Evolutionary conservation across 768 basidiomycete genomes (phyloP).

Genomic region (Tephrocybe rancida): DNA sequence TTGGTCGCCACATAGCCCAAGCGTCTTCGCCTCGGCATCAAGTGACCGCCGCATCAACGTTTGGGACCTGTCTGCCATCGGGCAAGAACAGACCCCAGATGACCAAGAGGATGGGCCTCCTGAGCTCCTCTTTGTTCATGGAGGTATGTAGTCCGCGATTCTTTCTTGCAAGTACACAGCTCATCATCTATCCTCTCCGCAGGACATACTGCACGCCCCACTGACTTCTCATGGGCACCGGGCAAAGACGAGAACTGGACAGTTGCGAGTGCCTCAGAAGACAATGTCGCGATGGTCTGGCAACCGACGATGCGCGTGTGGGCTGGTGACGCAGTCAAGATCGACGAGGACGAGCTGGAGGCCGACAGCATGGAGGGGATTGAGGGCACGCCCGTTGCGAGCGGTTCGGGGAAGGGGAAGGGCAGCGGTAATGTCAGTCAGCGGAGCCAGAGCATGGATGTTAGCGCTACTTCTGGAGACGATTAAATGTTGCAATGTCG

Average conservation of each 20-base stretch:
- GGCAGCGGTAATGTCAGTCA: constrained; percentile 40
- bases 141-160: constrained; percentile 55
- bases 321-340: constrained; percentile 85
- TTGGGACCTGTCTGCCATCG: constrained; percentile 93
- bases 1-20: constrained; percentile 94
- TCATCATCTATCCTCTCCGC: neutral
- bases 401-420: constrained; percentile 32
- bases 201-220: constrained; percentile 89
- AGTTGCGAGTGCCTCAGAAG: constrained; percentile 86
- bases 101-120: constrained; percentile 99
- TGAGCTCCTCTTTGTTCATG: constrained; percentile 94
- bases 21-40: constrained; percentile 93
- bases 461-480: constrained; percentile 57
- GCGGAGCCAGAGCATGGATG: constrained; percentile 63
- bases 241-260: constrained; percentile 84
- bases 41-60: constrained; percentile 92
- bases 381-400: constrained; percentile 40
- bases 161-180: neutral
- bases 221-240: constrained; percentile 97
- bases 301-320: constrained; percentile 94
- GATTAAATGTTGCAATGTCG: constrained; percentile 37
- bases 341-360: constrained; percentile 87
- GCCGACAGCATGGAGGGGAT: constrained; percentile 77
- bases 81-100: constrained; percentile 95
- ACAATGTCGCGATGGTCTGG: constrained; percentile 98